Evolutionary conservation across 345 rosid genomes (phyloP).

Genomic region (Populus alba): DNA sequence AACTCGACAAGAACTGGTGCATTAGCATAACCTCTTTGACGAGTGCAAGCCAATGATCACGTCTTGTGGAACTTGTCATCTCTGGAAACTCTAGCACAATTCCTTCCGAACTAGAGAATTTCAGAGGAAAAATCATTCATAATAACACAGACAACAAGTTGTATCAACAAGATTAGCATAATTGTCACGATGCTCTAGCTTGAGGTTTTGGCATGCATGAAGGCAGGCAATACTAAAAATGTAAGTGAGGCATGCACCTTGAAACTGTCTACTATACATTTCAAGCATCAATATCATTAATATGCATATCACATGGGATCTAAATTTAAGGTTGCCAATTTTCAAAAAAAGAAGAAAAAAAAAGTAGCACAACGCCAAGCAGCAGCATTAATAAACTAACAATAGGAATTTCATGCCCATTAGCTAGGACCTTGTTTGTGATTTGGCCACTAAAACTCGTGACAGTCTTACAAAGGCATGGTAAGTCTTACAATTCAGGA

Average conservation of each 20-base stretch:
- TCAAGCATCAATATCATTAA: too few species aligned
- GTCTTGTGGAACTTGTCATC: slow-evolving; percentile 88
- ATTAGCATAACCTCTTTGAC: slow-evolving; percentile 59
- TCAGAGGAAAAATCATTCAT: slow-evolving; percentile 4
- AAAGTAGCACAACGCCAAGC: background rate
- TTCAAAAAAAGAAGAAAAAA: background rate
- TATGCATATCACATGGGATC: too few species aligned
- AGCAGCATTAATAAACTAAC: too few species aligned
- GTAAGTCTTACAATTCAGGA: slow-evolving; percentile 63
- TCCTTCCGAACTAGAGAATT: slow-evolving; percentile 56
- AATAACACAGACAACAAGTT: background rate
- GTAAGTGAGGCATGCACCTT: too few species aligned
- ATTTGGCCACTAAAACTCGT: background rate
- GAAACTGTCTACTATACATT: too few species aligned
- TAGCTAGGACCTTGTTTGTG: too few species aligned
- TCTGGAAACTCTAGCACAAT: slow-evolving; percentile 89
- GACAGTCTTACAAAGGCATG: background rate
- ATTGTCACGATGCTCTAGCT: background rate
- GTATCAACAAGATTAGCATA: background rate
- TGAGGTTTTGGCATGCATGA: background rate
- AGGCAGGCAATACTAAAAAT: background rate
- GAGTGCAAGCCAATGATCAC: slow-evolving; percentile 88
- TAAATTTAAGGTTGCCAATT: too few species aligned
- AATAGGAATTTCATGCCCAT: too few species aligned
- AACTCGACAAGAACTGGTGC: slow-evolving; percentile 66